Percentiles rank a stretch among this genome's conserved stretches.
phyloP scores from a whole-genome alignment of 2,329 filamentous ascomycete genomes.

The Aspergillus transmontanensis region DNA sequence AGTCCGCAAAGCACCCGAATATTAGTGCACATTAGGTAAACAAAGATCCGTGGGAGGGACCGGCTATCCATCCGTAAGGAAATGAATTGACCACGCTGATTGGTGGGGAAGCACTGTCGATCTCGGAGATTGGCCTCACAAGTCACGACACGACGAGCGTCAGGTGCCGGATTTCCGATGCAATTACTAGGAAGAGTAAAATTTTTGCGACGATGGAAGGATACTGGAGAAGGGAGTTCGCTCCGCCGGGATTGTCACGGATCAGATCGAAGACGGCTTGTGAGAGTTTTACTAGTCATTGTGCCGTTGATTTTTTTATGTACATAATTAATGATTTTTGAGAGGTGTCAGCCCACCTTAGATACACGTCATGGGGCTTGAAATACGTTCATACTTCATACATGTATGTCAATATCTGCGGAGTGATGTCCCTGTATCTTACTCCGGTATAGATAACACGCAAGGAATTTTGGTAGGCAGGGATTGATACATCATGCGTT shows the following conservation, averaged over 20 bases:
- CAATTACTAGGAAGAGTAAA: conserved; percentile 6
- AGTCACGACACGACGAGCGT: background rate
- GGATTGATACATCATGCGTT: background rate
- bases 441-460: background rate
- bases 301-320: background rate
- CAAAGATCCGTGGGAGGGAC: background rate
- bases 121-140: background rate
- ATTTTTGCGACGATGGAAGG: background rate
- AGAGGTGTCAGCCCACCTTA: background rate
- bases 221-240: background rate
- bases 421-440: background rate
- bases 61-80: background rate
- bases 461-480: background rate
- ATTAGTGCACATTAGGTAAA: background rate
- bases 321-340: background rate
- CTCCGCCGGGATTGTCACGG: background rate
- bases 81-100: background rate
- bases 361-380: background rate
- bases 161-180: conserved; percentile 12
- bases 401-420: background rate
- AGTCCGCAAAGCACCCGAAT: background rate
- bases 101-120: conserved; percentile 3
- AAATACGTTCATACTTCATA: background rate
- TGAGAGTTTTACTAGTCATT: background rate
- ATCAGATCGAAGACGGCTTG: background rate